Conservation (phyloP, 106 monocot species). For the Cymbidium sinense region DNA sequence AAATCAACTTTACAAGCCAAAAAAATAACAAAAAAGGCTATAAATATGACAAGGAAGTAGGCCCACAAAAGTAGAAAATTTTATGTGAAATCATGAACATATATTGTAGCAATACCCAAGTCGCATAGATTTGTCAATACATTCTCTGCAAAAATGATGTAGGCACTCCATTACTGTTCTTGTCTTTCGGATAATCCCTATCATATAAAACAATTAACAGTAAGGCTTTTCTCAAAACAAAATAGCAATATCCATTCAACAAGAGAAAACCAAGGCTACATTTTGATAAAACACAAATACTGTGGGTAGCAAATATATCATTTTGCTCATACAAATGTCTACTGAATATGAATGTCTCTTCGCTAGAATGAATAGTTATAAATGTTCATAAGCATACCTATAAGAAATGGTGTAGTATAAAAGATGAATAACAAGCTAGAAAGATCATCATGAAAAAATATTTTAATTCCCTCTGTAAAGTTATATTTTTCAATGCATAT, state of each 20-base stretch:
- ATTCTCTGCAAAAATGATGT: slow-evolving; percentile 95
- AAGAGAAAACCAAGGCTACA: neutral
- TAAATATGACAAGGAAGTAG: neutral
- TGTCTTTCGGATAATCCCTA: slow-evolving; percentile 96
- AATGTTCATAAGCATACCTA: no score
- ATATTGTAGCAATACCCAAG: slow-evolving; percentile 21
- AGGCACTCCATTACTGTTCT: slow-evolving; percentile 98
- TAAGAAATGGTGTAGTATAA: no score
- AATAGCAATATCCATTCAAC: neutral
- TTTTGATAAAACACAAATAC: neutral
- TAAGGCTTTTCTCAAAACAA: neutral
- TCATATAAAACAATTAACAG: slow-evolving; percentile 4
- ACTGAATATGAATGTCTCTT: neutral
- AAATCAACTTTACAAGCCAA: neutral
- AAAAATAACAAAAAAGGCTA: no score
- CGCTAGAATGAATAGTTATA: neutral
- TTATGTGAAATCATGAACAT: neutral
- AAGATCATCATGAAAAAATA: no score
- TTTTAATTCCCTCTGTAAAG: no score
- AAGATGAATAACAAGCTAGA: no score
- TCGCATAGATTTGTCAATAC: slow-evolving; percentile 95
- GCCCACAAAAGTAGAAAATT: neutral
- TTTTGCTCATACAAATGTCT: no score
- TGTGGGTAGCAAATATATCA: neutral
- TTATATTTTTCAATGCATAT: no score